These are phyloP conservation scores for Annulohypoxylon moriforme DNA, from an alignment of 495 filamentous ascomycete species.

Conservation along the genomic window DNA sequence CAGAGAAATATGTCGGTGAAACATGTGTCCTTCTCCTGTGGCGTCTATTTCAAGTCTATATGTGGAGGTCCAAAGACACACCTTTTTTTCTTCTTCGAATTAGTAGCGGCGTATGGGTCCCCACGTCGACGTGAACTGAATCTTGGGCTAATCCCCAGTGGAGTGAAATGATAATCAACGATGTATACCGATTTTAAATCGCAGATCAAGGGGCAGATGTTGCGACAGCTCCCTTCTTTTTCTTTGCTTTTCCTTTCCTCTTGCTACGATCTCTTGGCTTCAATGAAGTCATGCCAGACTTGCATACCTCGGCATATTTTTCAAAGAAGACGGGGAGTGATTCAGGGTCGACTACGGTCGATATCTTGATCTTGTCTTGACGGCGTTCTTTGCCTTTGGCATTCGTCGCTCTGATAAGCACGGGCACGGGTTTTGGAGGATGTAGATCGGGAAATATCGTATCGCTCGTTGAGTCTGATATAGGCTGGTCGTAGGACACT, in stretches of 20 bases:
- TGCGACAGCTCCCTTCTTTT: constrained; percentile 68
- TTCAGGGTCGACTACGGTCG: constrained; percentile 80
- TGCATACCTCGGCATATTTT: constrained; percentile 92
- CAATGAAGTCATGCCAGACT: constrained; percentile 81
- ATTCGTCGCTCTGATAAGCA: constrained; percentile 88
- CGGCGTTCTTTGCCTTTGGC: constrained; percentile 68
- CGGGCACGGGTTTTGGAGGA: constrained; percentile 66
- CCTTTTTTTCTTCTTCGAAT: neutral
- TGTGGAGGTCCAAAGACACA: neutral
- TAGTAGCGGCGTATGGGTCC: neutral
- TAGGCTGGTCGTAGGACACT: constrained; percentile 53
- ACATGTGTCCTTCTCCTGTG: neutral
- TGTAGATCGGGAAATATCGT: constrained; percentile 66
- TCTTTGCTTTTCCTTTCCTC: constrained; percentile 82
- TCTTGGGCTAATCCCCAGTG: neutral
- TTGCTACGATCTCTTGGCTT: constrained; percentile 93
- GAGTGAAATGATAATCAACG: neutral
- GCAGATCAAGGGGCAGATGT: constrained; percentile 21
- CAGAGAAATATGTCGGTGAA: neutral
- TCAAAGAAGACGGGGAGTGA: constrained; percentile 83
- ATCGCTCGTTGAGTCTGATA: constrained; percentile 43
- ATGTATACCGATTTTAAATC: neutral
- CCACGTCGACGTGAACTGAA: neutral
- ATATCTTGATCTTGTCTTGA: constrained; percentile 77
- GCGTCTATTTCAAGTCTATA: neutral